Evolutionary conservation across 768 basidiomycete species (phyloP).

Genomic region (Lentinula boryana): DNA sequence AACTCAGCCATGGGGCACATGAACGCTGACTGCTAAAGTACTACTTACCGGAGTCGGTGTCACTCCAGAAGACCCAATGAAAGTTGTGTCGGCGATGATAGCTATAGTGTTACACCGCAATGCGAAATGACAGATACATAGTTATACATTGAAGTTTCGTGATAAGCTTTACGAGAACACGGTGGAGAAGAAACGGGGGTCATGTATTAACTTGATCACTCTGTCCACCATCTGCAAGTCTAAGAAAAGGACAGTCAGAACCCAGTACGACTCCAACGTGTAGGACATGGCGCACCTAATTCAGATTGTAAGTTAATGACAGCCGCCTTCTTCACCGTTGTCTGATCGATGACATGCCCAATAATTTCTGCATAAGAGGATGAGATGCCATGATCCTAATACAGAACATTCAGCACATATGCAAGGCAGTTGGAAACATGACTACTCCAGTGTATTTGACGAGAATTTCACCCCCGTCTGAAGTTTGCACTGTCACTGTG

Average conservation of each 20-base stretch:
- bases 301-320: slow-evolving; percentile 37
- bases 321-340: slow-evolving; percentile 33
- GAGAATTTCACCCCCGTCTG: slow-evolving; percentile 37
- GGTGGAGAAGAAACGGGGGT: slow-evolving; percentile 26
- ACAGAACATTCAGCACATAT: slow-evolving; percentile 1
- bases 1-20: slow-evolving; percentile 72
- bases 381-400: slow-evolving; percentile 26
- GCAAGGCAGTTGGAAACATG: background rate
- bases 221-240: slow-evolving; percentile 34
- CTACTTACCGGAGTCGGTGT: fast-evolving
- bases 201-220: slow-evolving; percentile 30
- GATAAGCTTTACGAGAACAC: slow-evolving; percentile 18
- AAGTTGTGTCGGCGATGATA: too few relatives aligned
- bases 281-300: slow-evolving; percentile 29
- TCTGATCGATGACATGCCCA: slow-evolving; percentile 33
- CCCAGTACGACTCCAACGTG: background rate
- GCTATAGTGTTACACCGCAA: too few relatives aligned
- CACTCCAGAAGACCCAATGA: too few relatives aligned
- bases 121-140: too few relatives aligned
- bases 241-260: slow-evolving; percentile 3
- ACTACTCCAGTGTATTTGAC: slow-evolving; percentile 2
- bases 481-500: slow-evolving; percentile 40
- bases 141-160: too few relatives aligned
- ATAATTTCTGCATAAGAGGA: slow-evolving; percentile 44
- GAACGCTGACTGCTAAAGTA: too few relatives aligned